A percentile compares a stretch with the other conserved stretches of the same genome.
Evolutionary conservation across 2,329 filamentous ascomycete genomes (phyloP).

Genomic region (Fusarium kyushuense): DNA sequence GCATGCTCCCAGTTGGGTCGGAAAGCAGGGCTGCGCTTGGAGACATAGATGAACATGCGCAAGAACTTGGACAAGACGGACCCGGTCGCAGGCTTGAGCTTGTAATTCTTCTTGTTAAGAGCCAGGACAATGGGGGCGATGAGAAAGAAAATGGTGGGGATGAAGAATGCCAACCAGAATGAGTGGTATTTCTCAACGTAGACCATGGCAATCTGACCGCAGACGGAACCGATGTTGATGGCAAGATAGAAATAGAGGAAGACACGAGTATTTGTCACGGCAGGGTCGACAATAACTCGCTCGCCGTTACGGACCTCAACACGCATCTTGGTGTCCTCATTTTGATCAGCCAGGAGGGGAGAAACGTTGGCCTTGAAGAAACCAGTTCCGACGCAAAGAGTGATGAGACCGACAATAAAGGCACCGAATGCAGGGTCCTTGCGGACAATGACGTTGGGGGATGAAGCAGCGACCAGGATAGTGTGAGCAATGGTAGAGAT

Average conservation of each 20-base stretch:
- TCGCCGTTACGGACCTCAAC: conserved; percentile 70
- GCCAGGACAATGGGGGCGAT: conserved; percentile 71
- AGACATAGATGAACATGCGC: conserved; percentile 69
- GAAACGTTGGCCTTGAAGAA: conserved; percentile 87
- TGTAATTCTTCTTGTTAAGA: conserved; percentile 71
- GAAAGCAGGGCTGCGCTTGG: conserved; percentile 74
- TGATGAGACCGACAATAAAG: conserved; percentile 74
- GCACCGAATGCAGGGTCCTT: conserved; percentile 70
- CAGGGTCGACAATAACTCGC: conserved; percentile 77
- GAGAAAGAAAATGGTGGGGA: conserved; percentile 75
- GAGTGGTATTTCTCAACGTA: conserved; percentile 82
- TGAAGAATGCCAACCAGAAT: conserved; percentile 78
- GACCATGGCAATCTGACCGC: conserved; percentile 71
- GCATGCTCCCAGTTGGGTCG: conserved; percentile 75
- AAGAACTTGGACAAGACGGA: conserved; percentile 78
- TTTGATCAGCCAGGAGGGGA: conserved; percentile 78
- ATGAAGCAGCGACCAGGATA: conserved; percentile 73
- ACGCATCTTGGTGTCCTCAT: conserved; percentile 67
- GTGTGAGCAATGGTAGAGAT: conserved; percentile 75
- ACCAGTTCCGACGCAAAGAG: conserved; percentile 73
- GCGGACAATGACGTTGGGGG: conserved; percentile 71
- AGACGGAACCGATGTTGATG: conserved; percentile 74
- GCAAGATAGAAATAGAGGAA: conserved; percentile 71
- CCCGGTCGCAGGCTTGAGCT: conserved; percentile 73
- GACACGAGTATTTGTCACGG: conserved; percentile 74